phyloP scores from a whole-genome alignment of 495 filamentous ascomycete species.

The Xanthoparmelia taractica region DNA sequence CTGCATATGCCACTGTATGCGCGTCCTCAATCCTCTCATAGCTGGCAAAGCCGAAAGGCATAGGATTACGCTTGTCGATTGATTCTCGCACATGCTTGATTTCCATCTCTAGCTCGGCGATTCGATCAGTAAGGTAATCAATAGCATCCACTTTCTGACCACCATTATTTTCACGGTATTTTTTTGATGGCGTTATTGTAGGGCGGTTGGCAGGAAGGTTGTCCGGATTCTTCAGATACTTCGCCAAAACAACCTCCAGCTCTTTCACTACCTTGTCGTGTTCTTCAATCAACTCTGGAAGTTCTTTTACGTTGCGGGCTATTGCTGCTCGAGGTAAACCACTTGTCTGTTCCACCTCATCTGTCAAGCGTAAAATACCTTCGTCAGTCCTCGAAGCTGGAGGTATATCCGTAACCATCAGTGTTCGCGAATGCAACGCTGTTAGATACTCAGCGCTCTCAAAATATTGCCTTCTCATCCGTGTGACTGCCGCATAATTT shows the following conservation, averaged over 20 bases:
- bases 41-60: constrained; percentile 90
- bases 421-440: constrained; percentile 79
- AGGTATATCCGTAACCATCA: constrained; percentile 91
- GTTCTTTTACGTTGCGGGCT: constrained; percentile 81
- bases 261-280: constrained; percentile 73
- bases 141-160: constrained; percentile 75
- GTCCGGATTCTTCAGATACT: constrained; percentile 81
- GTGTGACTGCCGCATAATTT: constrained; percentile 70
- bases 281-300: constrained; percentile 75
- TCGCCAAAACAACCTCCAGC: constrained; percentile 75
- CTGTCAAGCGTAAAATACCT: constrained; percentile 73
- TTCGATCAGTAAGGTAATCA: constrained; percentile 80
- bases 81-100: constrained; percentile 74
- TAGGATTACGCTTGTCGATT: constrained; percentile 77
- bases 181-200: constrained; percentile 66
- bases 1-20: constrained; percentile 75
- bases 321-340: constrained; percentile 73
- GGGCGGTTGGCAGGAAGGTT: constrained; percentile 73
- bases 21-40: constrained; percentile 82
- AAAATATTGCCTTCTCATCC: constrained; percentile 70
- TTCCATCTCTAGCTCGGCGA: constrained; percentile 70
- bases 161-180: constrained; percentile 43
- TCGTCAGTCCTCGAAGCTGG: constrained; percentile 66
- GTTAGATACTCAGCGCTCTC: constrained; percentile 81
- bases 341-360: constrained; percentile 63